phyloP scores from a whole-genome alignment of 2,329 filamentous ascomycete species.

The Diaporthe capsici region DNA sequence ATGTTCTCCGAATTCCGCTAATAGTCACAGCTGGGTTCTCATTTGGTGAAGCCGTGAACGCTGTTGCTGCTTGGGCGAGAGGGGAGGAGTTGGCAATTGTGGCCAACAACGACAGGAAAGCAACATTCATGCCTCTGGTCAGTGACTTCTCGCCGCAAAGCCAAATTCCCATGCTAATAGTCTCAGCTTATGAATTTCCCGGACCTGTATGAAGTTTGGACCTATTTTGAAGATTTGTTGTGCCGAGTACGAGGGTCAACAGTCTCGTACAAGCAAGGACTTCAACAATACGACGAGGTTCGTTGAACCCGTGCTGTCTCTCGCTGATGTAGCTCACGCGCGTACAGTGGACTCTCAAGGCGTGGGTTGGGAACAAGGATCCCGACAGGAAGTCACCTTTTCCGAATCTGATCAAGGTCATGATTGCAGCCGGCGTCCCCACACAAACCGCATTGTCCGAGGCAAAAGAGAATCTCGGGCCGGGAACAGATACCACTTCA shows the following conservation, averaged over 20 bases:
- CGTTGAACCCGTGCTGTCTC: not conserved
- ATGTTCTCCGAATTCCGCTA: not conserved
- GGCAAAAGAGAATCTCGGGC: slow-evolving; percentile 50
- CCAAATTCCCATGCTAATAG: accelerated
- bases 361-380: slow-evolving; percentile 1
- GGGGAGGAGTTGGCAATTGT: slow-evolving; percentile 46
- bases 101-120: slow-evolving; percentile 49
- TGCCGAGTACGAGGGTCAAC: not conserved
- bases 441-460: slow-evolving; percentile 48
- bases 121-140: slow-evolving; percentile 49
- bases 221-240: not conserved
- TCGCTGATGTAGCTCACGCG: not conserved
- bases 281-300: slow-evolving; percentile 16
- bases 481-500: slow-evolving; percentile 51
- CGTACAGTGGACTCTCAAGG: slow-evolving; percentile 1
- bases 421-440: slow-evolving; percentile 44
- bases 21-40: slow-evolving; percentile 46
- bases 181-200: slow-evolving; percentile 34
- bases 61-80: slow-evolving; percentile 45
- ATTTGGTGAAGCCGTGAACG: slow-evolving; percentile 46
- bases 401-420: slow-evolving; percentile 44
- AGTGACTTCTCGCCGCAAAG: not conserved
- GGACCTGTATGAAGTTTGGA: not conserved
- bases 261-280: slow-evolving; percentile 15
- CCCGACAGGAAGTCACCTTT: slow-evolving; percentile 11